A percentile compares a stretch with the other conserved stretches of the same genome.
phyloP scores from a whole-genome alignment of 2,329 filamentous ascomycete species.

The Aspergillus nomiae region DNA sequence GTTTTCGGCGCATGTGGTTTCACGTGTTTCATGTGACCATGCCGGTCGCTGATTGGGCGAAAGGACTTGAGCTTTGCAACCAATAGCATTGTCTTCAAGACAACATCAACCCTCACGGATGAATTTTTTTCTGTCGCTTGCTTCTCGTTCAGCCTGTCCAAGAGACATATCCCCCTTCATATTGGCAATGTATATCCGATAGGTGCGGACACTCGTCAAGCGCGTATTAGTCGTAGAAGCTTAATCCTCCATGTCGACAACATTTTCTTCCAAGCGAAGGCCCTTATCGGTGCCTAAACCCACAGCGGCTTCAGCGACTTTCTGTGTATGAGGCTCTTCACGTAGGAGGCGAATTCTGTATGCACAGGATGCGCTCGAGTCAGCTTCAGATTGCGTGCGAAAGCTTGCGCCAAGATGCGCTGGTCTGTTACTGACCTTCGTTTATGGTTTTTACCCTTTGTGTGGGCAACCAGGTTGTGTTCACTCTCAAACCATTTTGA shows the following conservation, averaged over 20 bases:
- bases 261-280: constrained; percentile 37
- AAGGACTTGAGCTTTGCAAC: constrained; percentile 12
- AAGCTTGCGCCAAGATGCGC: not conserved
- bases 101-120: constrained; percentile 13
- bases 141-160: not conserved
- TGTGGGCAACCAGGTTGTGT: constrained; percentile 71
- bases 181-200: not conserved
- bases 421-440: constrained; percentile 61
- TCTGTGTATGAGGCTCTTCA: constrained; percentile 84
- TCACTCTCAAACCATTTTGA: constrained; percentile 96
- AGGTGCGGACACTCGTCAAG: not conserved
- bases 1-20: constrained; percentile 31
- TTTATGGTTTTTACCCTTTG: constrained; percentile 90
- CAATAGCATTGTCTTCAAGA: constrained; percentile 18
- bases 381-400: constrained; percentile 9
- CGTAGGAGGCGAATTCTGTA: constrained; percentile 75
- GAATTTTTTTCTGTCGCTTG: not conserved
- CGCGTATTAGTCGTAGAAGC: not conserved
- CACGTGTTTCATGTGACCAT: constrained; percentile 19
- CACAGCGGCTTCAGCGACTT: constrained; percentile 78
- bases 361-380: constrained; percentile 6
- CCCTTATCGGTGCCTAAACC: constrained; percentile 73
- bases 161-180: constrained; percentile 4
- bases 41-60: constrained; percentile 22
- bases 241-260: constrained; percentile 47